These are phyloP conservation scores for Lyophyllum shimeji DNA, from an alignment of 768 basidiomycete genomes.

Conservation along the genomic window DNA sequence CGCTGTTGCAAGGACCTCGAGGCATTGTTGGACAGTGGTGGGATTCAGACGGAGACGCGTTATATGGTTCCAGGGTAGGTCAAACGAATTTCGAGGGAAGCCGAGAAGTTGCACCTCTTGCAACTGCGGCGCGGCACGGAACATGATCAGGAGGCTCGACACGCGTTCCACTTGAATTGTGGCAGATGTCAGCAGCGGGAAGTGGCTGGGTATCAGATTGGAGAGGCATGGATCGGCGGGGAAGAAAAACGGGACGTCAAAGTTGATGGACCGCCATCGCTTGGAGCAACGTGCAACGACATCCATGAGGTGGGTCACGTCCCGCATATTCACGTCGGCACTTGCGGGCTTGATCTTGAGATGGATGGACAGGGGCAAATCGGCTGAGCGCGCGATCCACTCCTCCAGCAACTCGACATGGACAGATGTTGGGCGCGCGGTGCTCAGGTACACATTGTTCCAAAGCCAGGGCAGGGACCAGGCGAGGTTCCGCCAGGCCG, in stretches of 20 bases:
- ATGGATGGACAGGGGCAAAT: slow-evolving; percentile 18
- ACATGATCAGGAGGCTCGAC: slow-evolving; percentile 10
- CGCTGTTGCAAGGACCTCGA: slow-evolving; percentile 12
- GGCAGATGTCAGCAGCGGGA: slow-evolving; percentile 14
- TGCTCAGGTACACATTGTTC: slow-evolving; percentile 21
- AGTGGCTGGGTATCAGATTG: slow-evolving; percentile 6
- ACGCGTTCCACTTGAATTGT: slow-evolving; percentile 5
- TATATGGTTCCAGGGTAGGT: slow-evolving; percentile 14
- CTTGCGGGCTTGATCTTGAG: neutral
- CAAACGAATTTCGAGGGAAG: slow-evolving; percentile 12
- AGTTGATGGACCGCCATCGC: slow-evolving; percentile 15
- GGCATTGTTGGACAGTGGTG: slow-evolving; percentile 18
- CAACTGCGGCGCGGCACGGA: slow-evolving; percentile 13
- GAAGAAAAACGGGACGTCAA: slow-evolving; percentile 18
- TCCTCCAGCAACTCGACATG: slow-evolving; percentile 23
- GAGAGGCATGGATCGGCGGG: slow-evolving; percentile 10
- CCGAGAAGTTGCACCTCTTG: slow-evolving; percentile 13
- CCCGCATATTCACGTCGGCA: slow-evolving; percentile 2
- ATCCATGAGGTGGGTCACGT: slow-evolving; percentile 16
- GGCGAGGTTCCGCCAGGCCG: slow-evolving; percentile 26
- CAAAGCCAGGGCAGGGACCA: slow-evolving; percentile 31
- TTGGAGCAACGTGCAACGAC: slow-evolving; percentile 14
- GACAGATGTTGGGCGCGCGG: slow-evolving; percentile 13
- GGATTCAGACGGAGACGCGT: slow-evolving; percentile 17
- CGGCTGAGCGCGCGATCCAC: slow-evolving; percentile 27